phyloP scores from a whole-genome alignment of 2,329 filamentous ascomycete species.

The Pezicula radicicola region DNA sequence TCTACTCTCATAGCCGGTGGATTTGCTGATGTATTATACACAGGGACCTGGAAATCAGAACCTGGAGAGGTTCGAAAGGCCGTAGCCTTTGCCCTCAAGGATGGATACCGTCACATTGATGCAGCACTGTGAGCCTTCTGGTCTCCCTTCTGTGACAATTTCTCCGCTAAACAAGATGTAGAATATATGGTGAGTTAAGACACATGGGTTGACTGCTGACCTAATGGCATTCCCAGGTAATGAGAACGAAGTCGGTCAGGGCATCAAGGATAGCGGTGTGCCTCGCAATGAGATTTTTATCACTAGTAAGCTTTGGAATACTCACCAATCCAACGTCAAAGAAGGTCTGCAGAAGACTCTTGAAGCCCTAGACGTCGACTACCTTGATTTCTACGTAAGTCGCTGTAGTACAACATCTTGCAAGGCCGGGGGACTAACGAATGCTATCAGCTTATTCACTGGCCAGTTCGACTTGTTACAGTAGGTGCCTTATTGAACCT shows the following conservation, averaged over 20 bases:
- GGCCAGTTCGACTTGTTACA: constrained; percentile 10
- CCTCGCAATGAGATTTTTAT: constrained; percentile 37
- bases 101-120: constrained; percentile 46
- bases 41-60: constrained; percentile 6
- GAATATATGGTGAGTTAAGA: too few relatives aligned
- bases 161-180: too few relatives aligned
- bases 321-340: constrained; percentile 46
- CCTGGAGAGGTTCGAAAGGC: constrained; percentile 39
- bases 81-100: constrained; percentile 57
- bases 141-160: too few relatives aligned
- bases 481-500: not conserved
- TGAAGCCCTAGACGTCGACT: constrained; percentile 47
- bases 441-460: constrained; percentile 21
- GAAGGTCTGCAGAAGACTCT: constrained; percentile 44
- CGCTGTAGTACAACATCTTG: too few relatives aligned
- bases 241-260: constrained; percentile 36
- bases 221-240: not conserved
- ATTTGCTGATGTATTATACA: not conserved
- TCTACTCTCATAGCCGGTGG: not conserved
- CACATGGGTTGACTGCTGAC: too few relatives aligned
- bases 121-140: constrained; percentile 1
- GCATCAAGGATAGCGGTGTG: constrained; percentile 29
- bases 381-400: constrained; percentile 45
- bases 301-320: constrained; percentile 59
- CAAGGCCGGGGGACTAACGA: too few relatives aligned